phyloP scores from a whole-genome alignment of 2,329 filamentous ascomycete genomes.

The Claviceps quebecensis region DNA sequence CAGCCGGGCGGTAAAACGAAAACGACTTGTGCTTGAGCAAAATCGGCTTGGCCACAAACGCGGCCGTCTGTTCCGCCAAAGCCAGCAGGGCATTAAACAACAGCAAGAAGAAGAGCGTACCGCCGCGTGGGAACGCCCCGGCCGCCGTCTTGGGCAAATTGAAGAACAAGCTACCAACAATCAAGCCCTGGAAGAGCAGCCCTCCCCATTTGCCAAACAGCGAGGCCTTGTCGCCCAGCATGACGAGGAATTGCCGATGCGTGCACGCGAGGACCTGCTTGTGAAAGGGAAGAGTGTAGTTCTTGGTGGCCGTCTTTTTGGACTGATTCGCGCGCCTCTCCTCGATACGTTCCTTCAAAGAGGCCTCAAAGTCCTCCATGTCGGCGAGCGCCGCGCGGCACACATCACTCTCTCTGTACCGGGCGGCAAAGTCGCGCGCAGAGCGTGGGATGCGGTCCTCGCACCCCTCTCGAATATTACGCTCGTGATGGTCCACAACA shows the following conservation, averaged over 20 bases:
- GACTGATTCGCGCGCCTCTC: constrained; percentile 46
- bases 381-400: constrained; percentile 49
- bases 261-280: constrained; percentile 60
- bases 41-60: constrained; percentile 50
- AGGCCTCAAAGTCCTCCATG: constrained; percentile 48
- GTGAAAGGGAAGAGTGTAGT: constrained; percentile 63
- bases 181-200: constrained; percentile 58
- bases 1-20: constrained; percentile 49
- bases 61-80: constrained; percentile 55
- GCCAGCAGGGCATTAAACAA: constrained; percentile 52
- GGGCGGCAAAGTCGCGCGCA: constrained; percentile 48
- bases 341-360: constrained; percentile 34
- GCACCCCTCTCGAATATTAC: constrained; percentile 51
- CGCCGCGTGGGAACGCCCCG: constrained; percentile 47
- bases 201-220: constrained; percentile 71
- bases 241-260: constrained; percentile 64
- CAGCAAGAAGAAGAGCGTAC: constrained; percentile 35
- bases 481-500: constrained; percentile 59
- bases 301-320: constrained; percentile 50
- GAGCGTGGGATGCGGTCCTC: constrained; percentile 56
- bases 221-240: constrained; percentile 60
- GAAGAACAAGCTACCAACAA: constrained; percentile 70
- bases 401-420: constrained; percentile 48
- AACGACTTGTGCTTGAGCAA: constrained; percentile 58
- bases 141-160: constrained; percentile 44